Percentiles rank a stretch among this genome's conserved stretches.
These are phyloP conservation scores for Sophora flavescens DNA, from an alignment of 306 rosid species.

Conservation along the genomic window DNA sequence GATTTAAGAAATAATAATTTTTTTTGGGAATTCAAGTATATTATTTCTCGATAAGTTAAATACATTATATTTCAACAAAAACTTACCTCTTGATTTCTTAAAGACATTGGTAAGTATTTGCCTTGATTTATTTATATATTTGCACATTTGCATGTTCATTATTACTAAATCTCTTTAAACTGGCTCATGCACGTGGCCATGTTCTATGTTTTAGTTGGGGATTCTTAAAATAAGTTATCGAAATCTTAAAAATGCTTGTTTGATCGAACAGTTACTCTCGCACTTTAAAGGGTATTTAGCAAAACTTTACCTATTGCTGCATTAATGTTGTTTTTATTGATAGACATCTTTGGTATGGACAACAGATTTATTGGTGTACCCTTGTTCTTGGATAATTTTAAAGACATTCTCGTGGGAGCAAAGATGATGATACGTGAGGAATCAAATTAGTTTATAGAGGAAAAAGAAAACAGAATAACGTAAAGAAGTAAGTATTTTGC, in stretches of 20 bases:
- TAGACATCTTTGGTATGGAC: slow-evolving; percentile 5
- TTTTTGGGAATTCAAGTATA: too few species aligned
- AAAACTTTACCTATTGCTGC: slow-evolving; percentile 31
- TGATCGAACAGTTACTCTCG: background rate
- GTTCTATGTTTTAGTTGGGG: slow-evolving; percentile 27
- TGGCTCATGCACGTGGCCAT: slow-evolving; percentile 54
- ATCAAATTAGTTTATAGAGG: background rate
- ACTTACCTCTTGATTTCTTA: too few species aligned
- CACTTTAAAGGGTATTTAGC: slow-evolving; percentile 18
- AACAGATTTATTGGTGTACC: slow-evolving; percentile 3
- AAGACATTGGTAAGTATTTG: too few species aligned
- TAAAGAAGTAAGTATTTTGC: background rate
- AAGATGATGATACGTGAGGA: background rate
- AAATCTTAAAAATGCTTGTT: background rate
- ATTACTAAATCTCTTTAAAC: slow-evolving; percentile 26
- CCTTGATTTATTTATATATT: background rate
- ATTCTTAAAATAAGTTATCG: slow-evolving; percentile 3
- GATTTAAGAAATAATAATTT: too few species aligned
- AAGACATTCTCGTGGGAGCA: background rate
- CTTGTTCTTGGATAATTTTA: background rate
- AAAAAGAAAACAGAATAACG: background rate
- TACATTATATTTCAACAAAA: too few species aligned
- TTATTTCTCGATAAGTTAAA: too few species aligned
- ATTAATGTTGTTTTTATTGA: slow-evolving; percentile 8
- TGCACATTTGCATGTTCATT: slow-evolving; percentile 33